Conservation (phyloP, 345 rosid species). For the Eucalyptus polybractea region DNA sequence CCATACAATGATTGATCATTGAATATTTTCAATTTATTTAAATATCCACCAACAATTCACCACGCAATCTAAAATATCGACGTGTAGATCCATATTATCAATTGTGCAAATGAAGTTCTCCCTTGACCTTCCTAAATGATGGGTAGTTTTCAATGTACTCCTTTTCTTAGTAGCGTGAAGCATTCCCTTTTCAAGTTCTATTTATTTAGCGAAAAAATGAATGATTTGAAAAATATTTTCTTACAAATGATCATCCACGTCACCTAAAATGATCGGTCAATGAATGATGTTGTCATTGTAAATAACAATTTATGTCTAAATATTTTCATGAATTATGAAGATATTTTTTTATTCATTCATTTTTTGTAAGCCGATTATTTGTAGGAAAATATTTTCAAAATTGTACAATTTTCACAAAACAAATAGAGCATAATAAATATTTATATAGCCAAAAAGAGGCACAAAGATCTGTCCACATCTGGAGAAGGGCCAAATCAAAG, state of each 20-base stretch:
- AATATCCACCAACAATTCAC: background rate
- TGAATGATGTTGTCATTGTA: background rate
- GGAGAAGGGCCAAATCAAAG: background rate
- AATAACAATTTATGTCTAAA: background rate
- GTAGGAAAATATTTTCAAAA: background rate
- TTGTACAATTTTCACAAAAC: background rate
- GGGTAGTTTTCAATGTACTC: background rate
- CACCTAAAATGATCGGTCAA: rapidly evolving
- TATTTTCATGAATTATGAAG: background rate
- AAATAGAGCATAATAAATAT: background rate
- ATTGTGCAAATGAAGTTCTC: background rate
- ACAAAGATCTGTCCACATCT: background rate
- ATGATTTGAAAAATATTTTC: background rate
- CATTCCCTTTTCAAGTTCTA: background rate
- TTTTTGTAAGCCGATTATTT: background rate
- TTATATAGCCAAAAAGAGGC: background rate
- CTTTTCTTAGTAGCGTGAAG: background rate
- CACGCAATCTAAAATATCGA: background rate
- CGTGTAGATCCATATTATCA: background rate
- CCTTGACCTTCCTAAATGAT: background rate
- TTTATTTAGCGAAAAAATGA: background rate
- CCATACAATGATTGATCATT: background rate
- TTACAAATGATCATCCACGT: background rate
- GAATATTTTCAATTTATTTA: background rate
- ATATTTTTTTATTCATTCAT: background rate